These are phyloP conservation scores for Triadica sebifera DNA, from an alignment of 345 rosid species.

Conservation along the genomic window DNA sequence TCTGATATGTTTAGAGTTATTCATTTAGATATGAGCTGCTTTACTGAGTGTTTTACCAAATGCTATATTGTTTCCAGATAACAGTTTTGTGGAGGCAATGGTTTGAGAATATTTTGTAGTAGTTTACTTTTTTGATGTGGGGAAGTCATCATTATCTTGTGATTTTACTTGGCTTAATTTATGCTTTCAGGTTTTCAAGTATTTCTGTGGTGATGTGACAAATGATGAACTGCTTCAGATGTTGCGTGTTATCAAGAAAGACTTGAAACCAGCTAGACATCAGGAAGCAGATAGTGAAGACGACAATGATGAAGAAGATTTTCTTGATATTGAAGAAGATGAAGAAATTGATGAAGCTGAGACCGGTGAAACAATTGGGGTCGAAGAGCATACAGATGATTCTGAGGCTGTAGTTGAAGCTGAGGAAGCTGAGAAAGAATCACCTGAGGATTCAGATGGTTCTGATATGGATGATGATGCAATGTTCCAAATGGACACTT, in stretches of 20 bases:
- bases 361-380: slow-evolving; percentile 63
- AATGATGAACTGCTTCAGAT: slow-evolving; percentile 74
- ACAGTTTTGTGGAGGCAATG: neutral
- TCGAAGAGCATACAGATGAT: slow-evolving; percentile 79
- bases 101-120: neutral
- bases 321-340: slow-evolving; percentile 84
- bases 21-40: neutral
- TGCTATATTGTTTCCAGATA: neutral
- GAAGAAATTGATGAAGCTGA: slow-evolving; percentile 71
- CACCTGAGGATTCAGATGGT: slow-evolving; percentile 62
- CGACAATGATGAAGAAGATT: slow-evolving; percentile 63
- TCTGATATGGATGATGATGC: slow-evolving; percentile 97
- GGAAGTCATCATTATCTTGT: neutral
- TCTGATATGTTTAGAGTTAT: neutral
- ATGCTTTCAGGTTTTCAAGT: slow-evolving; percentile 73
- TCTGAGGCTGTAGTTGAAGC: slow-evolving; percentile 56
- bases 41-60: no score
- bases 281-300: slow-evolving; percentile 56
- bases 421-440: slow-evolving; percentile 44
- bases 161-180: neutral
- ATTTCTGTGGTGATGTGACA: slow-evolving; percentile 72
- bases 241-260: slow-evolving; percentile 86
- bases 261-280: slow-evolving; percentile 85
- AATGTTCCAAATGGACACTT: slow-evolving; percentile 93
- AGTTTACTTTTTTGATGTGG: neutral